These are phyloP conservation scores for Phyllosticta capitalensis DNA, from an alignment of 2,329 filamentous ascomycete species.

Conservation along the genomic window DNA sequence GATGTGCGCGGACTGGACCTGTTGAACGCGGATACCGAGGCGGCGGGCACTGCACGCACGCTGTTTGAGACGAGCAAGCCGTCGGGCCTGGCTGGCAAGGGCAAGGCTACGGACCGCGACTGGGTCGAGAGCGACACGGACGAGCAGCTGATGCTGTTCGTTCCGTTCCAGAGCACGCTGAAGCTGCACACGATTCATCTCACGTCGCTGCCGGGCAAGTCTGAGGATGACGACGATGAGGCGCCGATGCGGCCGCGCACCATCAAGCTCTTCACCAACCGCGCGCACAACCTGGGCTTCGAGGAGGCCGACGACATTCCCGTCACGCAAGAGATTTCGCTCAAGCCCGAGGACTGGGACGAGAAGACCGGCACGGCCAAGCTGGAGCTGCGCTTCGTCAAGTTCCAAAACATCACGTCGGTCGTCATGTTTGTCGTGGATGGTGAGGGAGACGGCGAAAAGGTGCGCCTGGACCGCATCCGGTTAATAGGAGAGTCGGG, in stretches of 20 bases:
- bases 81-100: conserved; percentile 36
- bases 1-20: conserved; percentile 75
- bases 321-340: conserved; percentile 68
- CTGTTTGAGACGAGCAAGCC: conserved; percentile 66
- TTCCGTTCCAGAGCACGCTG: conserved; percentile 77
- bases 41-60: conserved; percentile 56
- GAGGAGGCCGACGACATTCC: conserved; percentile 84
- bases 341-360: conserved; percentile 68
- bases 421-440: conserved; percentile 83
- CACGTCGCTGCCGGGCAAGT: conserved; percentile 61
- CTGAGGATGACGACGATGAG: conserved; percentile 58
- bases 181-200: conserved; percentile 85
- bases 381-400: conserved; percentile 72
- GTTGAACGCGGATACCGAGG: conserved; percentile 73
- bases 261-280: conserved; percentile 80
- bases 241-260: conserved; percentile 70
- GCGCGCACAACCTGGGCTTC: conserved; percentile 83
- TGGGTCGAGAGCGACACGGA: conserved; percentile 97
- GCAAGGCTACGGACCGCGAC: conserved; percentile 53
- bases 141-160: conserved; percentile 87
- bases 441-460: conserved; percentile 70
- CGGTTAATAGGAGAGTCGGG: conserved; percentile 80
- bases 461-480: conserved; percentile 71
- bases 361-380: conserved; percentile 41
- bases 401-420: conserved; percentile 89